Base-by-base conservation (phyloP, 2,329 filamentous ascomycete species). In the Penicillium italicum region DNA sequence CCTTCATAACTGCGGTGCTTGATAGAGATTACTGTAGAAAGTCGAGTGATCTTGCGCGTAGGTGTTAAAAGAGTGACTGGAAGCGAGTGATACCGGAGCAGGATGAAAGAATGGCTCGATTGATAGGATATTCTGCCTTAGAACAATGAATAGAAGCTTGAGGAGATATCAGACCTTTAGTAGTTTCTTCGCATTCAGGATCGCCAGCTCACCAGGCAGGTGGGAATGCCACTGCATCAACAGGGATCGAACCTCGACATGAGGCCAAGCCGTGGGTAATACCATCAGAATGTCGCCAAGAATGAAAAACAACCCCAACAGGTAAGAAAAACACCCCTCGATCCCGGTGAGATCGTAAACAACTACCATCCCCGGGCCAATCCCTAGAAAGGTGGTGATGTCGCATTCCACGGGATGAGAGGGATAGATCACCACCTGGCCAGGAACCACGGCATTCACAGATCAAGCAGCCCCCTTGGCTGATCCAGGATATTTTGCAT, bases 1-100 rank as follows among this genome's bases (percentile, higher is more conserved):
- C 68, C 67, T 74, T 74, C 72, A 74, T 74, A 14, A 50, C 66
- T 60, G 33, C 43, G 44, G 24, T 52, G 26, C 40, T 58, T 44
- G 43, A 42, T 37, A 26, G 40, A 37, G 50, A 53, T 57, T 58
- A 57, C 47, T 62, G 46, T 28, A 47, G 20, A 56, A 50, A 22
- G 31, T 44, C 38, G 16, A 45, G 51, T 46, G 16, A 24, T 50
- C 22, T 36, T 28, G 48, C 47, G 43, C 31, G 37, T 42, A 26
- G 50, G 22, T 41, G 26, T 52, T 56, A 60, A 60, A 65, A 53
- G 63, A 65, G 55, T 52, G 63, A 64, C 63, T 51, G 53, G 18
- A 51, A 56, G 44, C 36, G 33, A 50, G 44, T 48, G 53, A 48
- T 50, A 56, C 48, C 41, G 52, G 45, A 55, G 54, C 50, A 55